phyloP scores from a whole-genome alignment of 75 land plant genomes.

The Cryptomeria japonica region DNA sequence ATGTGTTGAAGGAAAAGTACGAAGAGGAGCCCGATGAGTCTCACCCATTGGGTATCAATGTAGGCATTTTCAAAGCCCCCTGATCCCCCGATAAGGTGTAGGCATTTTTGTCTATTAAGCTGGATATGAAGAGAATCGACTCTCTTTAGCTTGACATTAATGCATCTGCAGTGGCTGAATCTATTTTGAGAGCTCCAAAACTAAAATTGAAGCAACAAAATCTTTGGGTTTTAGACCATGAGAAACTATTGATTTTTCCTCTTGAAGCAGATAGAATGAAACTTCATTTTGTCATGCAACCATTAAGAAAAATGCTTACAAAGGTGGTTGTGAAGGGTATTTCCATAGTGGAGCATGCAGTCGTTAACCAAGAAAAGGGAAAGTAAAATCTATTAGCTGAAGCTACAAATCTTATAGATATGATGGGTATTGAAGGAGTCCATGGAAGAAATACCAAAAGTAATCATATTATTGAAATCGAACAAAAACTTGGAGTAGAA shows the following conservation, averaged over 20 bases:
- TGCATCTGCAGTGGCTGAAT: conserved; percentile 53
- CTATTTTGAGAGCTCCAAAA: conserved; percentile 66
- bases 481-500: conserved; percentile 84
- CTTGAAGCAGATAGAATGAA: conserved; percentile 53
- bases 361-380: conserved; percentile 60
- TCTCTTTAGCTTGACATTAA: conserved; percentile 57
- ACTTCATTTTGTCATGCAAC: conserved; percentile 70
- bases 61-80: too few relatives aligned
- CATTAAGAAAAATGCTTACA: conserved; percentile 56
- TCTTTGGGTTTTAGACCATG: conserved; percentile 35
- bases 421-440: conserved; percentile 87
- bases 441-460: conserved; percentile 69
- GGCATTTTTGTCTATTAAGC: conserved; percentile 56
- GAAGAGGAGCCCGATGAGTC: too few relatives aligned
- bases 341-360: conserved; percentile 73
- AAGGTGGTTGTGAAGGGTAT: conserved; percentile 87
- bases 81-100: too few relatives aligned
- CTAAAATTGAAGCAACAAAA: conserved; percentile 75
- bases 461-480: conserved; percentile 81
- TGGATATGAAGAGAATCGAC: conserved; percentile 65
- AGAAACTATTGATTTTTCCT: conserved; percentile 58
- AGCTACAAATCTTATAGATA: conserved; percentile 83
- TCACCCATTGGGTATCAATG: too few relatives aligned
- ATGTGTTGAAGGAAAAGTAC: too few relatives aligned
- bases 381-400: conserved; percentile 68